These are phyloP conservation scores for Aspergillus sp. DNA, from an alignment of 2,329 filamentous ascomycete species.

Conservation along the genomic window DNA sequence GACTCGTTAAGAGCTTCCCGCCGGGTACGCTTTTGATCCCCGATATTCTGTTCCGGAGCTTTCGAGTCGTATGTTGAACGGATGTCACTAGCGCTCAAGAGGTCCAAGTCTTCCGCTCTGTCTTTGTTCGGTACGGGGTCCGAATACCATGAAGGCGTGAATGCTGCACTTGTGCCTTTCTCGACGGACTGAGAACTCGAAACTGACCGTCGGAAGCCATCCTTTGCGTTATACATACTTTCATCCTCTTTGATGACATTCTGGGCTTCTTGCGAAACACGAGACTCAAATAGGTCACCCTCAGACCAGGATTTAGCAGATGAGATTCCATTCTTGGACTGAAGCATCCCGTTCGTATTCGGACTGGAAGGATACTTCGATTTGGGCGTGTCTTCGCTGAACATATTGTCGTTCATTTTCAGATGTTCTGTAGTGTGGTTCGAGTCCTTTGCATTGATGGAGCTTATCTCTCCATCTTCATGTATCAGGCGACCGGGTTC, in stretches of 20 bases:
- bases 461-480: neutral
- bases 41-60: conserved; percentile 16
- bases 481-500: neutral
- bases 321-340: neutral
- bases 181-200: neutral
- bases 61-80: conserved; percentile 27
- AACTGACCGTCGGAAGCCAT: neutral
- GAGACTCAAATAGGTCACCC: neutral
- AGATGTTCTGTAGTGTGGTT: neutral
- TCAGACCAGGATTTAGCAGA: neutral
- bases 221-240: neutral
- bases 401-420: neutral
- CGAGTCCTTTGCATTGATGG: neutral
- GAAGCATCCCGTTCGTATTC: neutral
- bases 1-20: conserved; percentile 16
- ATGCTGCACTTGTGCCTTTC: neutral
- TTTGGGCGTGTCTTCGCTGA: neutral
- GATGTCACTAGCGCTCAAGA: conserved; percentile 36
- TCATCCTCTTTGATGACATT: neutral
- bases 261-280: neutral
- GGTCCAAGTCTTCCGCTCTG: conserved; percentile 31
- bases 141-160: neutral
- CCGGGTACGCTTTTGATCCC: conserved; percentile 14
- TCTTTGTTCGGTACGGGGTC: conserved; percentile 9
- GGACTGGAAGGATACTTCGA: neutral